phyloP scores from a whole-genome alignment of 495 filamentous ascomycete species.

The Apodospora peruviana region DNA sequence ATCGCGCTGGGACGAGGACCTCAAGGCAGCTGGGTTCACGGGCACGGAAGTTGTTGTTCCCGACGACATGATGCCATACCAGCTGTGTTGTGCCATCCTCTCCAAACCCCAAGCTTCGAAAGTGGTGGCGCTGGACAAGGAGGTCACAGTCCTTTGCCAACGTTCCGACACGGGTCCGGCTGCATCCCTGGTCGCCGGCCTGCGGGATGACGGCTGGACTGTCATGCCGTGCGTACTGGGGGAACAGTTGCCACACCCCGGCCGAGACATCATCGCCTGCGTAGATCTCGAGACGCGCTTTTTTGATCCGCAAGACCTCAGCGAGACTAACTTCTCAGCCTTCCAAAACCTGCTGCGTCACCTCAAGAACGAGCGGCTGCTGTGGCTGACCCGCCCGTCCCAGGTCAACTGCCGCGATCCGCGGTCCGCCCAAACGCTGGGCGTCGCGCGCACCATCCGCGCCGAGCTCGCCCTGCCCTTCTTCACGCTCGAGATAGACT shows the following conservation, averaged over 20 bases:
- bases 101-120: neutral
- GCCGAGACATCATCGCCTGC: conserved; percentile 22
- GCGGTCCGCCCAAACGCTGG: neutral
- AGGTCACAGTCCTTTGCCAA: conserved; percentile 7
- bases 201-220: neutral
- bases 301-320: conserved; percentile 27
- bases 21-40: conserved; percentile 38
- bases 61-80: conserved; percentile 13
- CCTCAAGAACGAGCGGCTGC: conserved; percentile 2
- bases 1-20: conserved; percentile 33
- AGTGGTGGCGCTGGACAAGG: neutral
- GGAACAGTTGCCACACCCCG: conserved; percentile 2
- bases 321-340: conserved; percentile 9
- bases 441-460: neutral
- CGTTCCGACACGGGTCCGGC: too few relatives aligned
- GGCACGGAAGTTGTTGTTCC: conserved; percentile 32
- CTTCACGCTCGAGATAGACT: conserved; percentile 18
- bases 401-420: conserved; percentile 22
- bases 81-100: conserved; percentile 8
- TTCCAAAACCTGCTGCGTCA: conserved; percentile 9
- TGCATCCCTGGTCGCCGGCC: neutral
- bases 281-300: conserved; percentile 30
- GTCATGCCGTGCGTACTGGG: neutral
- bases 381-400: neutral
- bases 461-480: conserved; percentile 19